A percentile compares a stretch with the other conserved stretches of the same genome.
Evolutionary conservation across 257 asterid genomes (phyloP).

Genomic region (Mitragyna speciosa): DNA sequence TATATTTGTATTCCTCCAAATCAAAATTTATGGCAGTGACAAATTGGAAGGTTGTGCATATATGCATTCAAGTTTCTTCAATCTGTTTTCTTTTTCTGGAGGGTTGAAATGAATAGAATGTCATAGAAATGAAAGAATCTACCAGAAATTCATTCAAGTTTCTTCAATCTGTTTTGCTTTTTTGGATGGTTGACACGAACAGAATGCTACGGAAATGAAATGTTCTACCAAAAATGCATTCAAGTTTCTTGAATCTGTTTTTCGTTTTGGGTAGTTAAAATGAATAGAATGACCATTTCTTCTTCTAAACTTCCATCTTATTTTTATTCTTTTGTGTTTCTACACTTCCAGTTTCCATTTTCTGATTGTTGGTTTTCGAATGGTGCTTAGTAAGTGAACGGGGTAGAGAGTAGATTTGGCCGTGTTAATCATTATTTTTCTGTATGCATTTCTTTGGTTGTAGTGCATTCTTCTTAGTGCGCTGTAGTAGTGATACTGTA

Average conservation of each 20-base stretch:
- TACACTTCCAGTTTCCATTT: not conserved
- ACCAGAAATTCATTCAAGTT: too few relatives aligned
- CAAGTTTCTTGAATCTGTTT: not conserved
- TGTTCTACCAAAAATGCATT: not conserved
- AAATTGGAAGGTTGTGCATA: not conserved
- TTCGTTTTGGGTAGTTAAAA: not conserved
- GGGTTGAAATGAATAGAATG: too few relatives aligned
- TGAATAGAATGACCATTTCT: not conserved
- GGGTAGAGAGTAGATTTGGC: not conserved
- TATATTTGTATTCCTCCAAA: not conserved
- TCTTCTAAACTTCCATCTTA: not conserved
- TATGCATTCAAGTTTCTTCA: too few relatives aligned
- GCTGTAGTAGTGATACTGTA: not conserved
- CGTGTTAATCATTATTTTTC: not conserved
- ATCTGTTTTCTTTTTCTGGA: too few relatives aligned
- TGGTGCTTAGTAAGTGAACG: not conserved
- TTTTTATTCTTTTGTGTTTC: not conserved
- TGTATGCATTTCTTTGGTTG: not conserved
- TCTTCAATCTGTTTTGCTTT: not conserved
- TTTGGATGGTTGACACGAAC: too few relatives aligned
- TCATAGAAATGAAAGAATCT: too few relatives aligned
- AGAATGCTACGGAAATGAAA: not conserved
- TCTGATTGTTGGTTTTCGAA: not conserved
- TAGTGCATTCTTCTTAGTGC: not conserved
- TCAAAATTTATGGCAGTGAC: not conserved